These are phyloP conservation scores for Ophiostoma fasciatum DNA, from an alignment of 2,329 filamentous ascomycete species.

Conservation along the genomic window DNA sequence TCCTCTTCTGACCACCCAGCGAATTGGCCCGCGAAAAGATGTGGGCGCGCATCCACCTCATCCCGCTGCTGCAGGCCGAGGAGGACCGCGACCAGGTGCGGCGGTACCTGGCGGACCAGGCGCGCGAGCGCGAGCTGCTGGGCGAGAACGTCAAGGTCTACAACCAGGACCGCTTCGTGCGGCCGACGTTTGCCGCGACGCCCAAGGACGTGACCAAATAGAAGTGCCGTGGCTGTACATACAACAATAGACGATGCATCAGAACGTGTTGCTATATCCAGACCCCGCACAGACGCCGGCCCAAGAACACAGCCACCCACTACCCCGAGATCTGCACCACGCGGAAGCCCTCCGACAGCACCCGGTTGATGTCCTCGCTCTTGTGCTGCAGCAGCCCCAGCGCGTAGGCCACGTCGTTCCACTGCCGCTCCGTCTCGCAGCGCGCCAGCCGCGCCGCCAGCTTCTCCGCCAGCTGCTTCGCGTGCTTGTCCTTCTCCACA, in stretches of 20 bases:
- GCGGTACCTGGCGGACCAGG: constrained; percentile 71
- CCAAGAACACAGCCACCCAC: neutral
- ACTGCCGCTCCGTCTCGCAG: constrained; percentile 87
- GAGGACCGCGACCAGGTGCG: constrained; percentile 92
- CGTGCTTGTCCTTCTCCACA: constrained; percentile 98
- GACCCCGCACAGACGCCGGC: too few relatives aligned
- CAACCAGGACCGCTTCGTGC: constrained; percentile 77
- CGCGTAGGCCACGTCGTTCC: constrained; percentile 94
- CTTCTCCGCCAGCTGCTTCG: constrained; percentile 85
- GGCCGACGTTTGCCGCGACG: constrained; percentile 63
- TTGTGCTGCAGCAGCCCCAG: constrained; percentile 82
- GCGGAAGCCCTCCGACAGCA: constrained; percentile 61
- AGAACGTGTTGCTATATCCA: too few relatives aligned
- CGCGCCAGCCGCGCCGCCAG: constrained; percentile 71
- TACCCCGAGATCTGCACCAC: constrained; percentile 39
- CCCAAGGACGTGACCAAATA: constrained; percentile 50
- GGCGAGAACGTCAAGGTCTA: constrained; percentile 70
- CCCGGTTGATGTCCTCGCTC: constrained; percentile 74
- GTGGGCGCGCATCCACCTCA: constrained; percentile 92
- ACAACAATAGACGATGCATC: neutral
- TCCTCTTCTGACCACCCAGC: constrained; percentile 28
- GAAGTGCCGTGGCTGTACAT: constrained; percentile 2
- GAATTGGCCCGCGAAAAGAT: constrained; percentile 95
- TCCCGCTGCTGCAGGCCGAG: constrained; percentile 86
- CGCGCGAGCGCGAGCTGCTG: constrained; percentile 77